Percentiles rank a stretch among this genome's conserved stretches.
phyloP scores from a whole-genome alignment of 768 basidiomycete species.

The Clavulina sp. region DNA sequence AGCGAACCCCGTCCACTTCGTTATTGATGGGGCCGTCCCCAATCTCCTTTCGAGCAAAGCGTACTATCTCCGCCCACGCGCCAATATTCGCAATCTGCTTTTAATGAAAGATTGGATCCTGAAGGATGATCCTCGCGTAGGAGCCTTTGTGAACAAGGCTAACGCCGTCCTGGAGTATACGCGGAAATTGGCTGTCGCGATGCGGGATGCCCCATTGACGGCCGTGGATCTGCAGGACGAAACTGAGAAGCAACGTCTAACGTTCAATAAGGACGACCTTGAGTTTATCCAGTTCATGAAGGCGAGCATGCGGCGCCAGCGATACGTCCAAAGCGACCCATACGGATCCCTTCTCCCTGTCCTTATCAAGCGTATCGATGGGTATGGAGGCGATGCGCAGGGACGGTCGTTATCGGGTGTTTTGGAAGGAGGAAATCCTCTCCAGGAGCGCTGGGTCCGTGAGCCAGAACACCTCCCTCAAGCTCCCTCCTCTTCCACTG shows the following conservation, averaged over 20 bases:
- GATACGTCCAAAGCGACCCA: conserved; percentile 39
- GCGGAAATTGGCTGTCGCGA: neutral
- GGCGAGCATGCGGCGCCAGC: conserved; percentile 15
- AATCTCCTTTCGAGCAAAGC: conserved; percentile 13
- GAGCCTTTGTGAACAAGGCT: conserved; percentile 15
- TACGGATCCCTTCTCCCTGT: conserved; percentile 33
- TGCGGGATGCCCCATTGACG: conserved; percentile 4
- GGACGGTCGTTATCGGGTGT: too few relatives aligned
- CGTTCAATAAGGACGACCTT: conserved; percentile 10
- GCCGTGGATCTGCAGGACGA: neutral
- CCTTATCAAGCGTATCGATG: conserved; percentile 40
- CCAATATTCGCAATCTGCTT: neutral
- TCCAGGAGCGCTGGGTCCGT: too few relatives aligned
- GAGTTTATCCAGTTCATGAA: conserved; percentile 17
- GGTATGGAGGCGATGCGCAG: conserved; percentile 19
- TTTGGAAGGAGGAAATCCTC: too few relatives aligned
- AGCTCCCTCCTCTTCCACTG: too few relatives aligned
- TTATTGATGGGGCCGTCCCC: conserved; percentile 1
- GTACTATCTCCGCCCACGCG: conserved; percentile 11
- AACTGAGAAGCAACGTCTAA: neutral
- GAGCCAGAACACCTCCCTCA: too few relatives aligned
- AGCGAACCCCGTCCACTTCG: conserved; percentile 1
- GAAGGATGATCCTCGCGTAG: conserved; percentile 6
- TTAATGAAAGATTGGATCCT: neutral
- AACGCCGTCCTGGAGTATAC: conserved; percentile 10